Conservation (phyloP, 78 protist species). For the Ministeria vibrans region DNA sequence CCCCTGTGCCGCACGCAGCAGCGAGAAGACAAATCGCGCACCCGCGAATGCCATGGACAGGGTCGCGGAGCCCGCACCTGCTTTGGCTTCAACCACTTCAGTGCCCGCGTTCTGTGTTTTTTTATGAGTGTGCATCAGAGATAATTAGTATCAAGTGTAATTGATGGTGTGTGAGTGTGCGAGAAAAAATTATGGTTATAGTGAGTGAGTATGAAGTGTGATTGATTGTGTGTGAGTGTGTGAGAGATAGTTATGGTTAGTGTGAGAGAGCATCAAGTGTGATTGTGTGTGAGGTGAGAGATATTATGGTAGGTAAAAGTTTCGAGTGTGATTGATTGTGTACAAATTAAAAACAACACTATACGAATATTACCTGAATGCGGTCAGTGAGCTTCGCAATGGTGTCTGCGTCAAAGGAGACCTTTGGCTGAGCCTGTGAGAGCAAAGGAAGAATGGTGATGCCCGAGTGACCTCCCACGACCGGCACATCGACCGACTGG, state of each 20-base stretch:
- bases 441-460: slow-evolving; percentile 75
- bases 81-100: slow-evolving; percentile 81
- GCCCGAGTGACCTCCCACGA: slow-evolving; percentile 84
- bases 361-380: no score
- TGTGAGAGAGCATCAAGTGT: no score
- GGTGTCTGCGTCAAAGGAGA: no score
- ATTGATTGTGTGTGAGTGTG: not conserved
- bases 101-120: slow-evolving; percentile 72
- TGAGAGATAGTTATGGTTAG: no score
- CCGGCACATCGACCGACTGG: slow-evolving; percentile 45
- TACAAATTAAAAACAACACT: no score
- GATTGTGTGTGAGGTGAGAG: no score
- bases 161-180: not conserved
- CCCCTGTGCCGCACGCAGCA: slow-evolving; percentile 10
- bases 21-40: slow-evolving; percentile 48
- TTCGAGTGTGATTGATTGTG: no score
- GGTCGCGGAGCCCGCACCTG: slow-evolving; percentile 77
- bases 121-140: no score
- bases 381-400: no score
- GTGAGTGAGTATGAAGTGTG: not conserved
- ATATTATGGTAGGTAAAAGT: no score
- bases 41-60: slow-evolving; percentile 88
- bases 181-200: no score
- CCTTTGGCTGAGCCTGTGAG: slow-evolving; percentile 50
- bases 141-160: not conserved